Evolutionary conservation across 768 basidiomycete species (phyloP), one percentile per base, ranked within the genome.

Genomic region (Butyriboletus loyo): DNA sequence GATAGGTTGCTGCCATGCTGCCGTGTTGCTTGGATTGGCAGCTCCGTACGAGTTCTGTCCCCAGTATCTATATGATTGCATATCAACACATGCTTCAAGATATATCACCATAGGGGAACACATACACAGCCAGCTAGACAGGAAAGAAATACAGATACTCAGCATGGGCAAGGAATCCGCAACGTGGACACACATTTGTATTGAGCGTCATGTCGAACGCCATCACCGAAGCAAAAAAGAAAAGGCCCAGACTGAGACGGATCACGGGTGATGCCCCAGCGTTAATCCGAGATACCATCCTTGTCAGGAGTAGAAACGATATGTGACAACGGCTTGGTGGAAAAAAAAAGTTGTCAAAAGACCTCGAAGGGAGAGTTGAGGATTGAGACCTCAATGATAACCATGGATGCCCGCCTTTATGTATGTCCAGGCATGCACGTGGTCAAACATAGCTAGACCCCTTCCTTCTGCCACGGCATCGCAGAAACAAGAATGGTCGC

Each of bases 21-120:
- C 61, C 3, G 47, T 58, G 44, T 72, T 47, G 43, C 45, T 13
- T 1, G 63, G 45, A 54, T 67, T 59, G 5, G 55, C 30, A 2
- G 70, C 67, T 13, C 73, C 72, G 30, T 60, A 61, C 37, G 72
- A 73, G 45, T 74, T 72, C 52, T 72, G 73, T 13, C 70, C 70
- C 72, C 70, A 71, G 40, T 73, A 71, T 28, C 68, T 68, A 32
- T 4, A 46, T 19, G 17, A 40, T 17, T 0, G 4, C 24, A 13
- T 9, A 4, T 57, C 38, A 57, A 8, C 7, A 21, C 27, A 7
- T 31, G 35, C 36, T 13, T 32, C 31, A 10, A 7, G 13, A 35
- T 10, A 13, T 6, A 35, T 27, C 24, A 17, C 34, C 40, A 22
- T 15, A 17, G 4, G 15, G 21, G n/a, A 11, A 38, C 5, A 37